Evolutionary conservation across 495 filamentous ascomycete genomes (phyloP).

Genomic region (Tuber magnatum): DNA sequence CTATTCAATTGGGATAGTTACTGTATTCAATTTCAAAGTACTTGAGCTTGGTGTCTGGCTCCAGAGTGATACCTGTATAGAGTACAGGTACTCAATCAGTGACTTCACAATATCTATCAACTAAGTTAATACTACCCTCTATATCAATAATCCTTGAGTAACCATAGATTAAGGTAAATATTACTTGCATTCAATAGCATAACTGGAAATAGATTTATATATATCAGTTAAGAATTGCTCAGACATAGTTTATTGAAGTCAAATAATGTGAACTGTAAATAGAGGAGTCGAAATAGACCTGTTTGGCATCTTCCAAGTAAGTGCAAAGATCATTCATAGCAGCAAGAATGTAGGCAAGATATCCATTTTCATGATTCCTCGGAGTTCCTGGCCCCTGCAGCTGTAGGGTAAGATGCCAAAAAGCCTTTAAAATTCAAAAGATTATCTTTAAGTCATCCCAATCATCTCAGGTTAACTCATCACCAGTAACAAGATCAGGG

Average conservation of each 20-base stretch:
- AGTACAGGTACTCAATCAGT: too few relatives aligned
- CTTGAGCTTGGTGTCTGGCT: too few relatives aligned
- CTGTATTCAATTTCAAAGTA: too few relatives aligned
- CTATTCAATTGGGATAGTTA: too few relatives aligned
- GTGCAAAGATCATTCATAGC: background rate
- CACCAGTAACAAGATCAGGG: background rate
- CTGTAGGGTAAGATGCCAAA: background rate
- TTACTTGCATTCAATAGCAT: background rate
- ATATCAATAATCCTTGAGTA: background rate
- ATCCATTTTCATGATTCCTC: background rate
- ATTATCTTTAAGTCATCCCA: background rate
- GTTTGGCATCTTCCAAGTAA: background rate
- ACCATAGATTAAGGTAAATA: background rate
- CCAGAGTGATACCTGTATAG: too few relatives aligned
- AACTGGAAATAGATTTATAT: background rate
- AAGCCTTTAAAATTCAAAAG: background rate
- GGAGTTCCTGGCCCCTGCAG: background rate
- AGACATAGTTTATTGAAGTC: background rate
- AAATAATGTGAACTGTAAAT: background rate
- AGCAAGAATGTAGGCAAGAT: background rate
- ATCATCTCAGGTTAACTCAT: background rate
- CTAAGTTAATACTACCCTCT: too few relatives aligned
- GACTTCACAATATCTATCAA: too few relatives aligned
- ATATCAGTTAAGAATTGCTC: background rate
- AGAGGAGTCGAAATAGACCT: background rate